phyloP scores from a whole-genome alignment of 805 yeast genomes.

The Lipomyces mesembrius region DNA sequence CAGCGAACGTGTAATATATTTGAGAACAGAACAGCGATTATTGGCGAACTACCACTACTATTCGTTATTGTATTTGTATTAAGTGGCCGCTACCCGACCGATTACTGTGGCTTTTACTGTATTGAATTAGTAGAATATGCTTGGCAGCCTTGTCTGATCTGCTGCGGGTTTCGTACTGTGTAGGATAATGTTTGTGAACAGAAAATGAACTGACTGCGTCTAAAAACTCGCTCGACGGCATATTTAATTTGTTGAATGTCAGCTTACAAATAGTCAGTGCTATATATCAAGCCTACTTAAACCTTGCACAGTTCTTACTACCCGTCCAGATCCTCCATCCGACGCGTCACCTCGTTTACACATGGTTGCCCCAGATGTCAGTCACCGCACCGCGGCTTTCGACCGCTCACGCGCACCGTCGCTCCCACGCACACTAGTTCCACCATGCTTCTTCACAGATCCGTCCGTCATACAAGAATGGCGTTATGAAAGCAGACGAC shows the following conservation, averaged over 20 bases:
- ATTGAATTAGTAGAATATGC: no score
- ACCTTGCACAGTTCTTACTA: background rate
- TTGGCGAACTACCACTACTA: no score
- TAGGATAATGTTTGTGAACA: no score
- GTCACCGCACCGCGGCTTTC: conserved; percentile 19
- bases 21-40: no score
- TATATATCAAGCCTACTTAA: background rate
- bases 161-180: no score
- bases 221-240: background rate
- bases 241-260: background rate
- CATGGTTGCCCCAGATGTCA: conserved; percentile 4
- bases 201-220: no score
- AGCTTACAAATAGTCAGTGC: background rate
- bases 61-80: no score
- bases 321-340: background rate
- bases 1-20: no score
- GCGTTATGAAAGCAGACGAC: conserved; percentile 44
- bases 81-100: no score
- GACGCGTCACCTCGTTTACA: background rate
- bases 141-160: no score
- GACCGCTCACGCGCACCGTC: conserved; percentile 28
- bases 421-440: conserved; percentile 36
- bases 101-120: no score
- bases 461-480: conserved; percentile 41
- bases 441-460: conserved; percentile 42